Conservation (phyloP, 2,329 filamentous ascomycete species). For the Pestalotiopsis sp. region DNA sequence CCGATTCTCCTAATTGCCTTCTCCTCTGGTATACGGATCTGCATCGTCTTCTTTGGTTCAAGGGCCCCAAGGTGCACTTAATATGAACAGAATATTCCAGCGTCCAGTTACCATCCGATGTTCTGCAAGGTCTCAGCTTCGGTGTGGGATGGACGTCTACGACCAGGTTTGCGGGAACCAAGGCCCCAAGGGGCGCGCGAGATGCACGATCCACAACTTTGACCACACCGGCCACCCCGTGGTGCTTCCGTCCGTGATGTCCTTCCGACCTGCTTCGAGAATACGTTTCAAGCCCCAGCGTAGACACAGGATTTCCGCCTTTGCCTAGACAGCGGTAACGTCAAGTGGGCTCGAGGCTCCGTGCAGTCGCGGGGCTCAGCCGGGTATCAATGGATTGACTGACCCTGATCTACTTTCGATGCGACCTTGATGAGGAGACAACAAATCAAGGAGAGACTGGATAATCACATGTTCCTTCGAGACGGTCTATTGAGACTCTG, state of each 20-base stretch:
- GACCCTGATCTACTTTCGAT: conserved; percentile 5
- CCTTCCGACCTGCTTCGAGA: conserved; percentile 6
- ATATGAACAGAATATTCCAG: neutral
- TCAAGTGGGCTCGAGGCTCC: neutral
- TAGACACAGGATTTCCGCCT: neutral
- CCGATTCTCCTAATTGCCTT: neutral
- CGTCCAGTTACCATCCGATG: neutral
- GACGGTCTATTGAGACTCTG: neutral
- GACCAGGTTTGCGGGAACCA: neutral
- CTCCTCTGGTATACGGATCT: neutral
- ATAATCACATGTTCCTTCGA: neutral
- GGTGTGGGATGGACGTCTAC: neutral
- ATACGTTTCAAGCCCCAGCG: conserved; percentile 7
- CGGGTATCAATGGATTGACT: neutral
- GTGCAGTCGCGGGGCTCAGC: neutral
- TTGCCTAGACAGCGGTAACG: neutral
- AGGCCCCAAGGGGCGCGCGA: neutral
- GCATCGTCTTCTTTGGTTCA: neutral
- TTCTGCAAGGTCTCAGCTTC: neutral
- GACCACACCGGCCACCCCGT: neutral
- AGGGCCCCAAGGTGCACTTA: neutral
- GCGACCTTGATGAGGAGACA: conserved; percentile 6
- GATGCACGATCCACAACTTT: conserved; percentile 4
- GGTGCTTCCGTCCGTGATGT: neutral
- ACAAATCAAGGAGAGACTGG: neutral